Evolutionary conservation across 73 alveolate genomes (phyloP).

Genomic region (Uronychia setigera): DNA sequence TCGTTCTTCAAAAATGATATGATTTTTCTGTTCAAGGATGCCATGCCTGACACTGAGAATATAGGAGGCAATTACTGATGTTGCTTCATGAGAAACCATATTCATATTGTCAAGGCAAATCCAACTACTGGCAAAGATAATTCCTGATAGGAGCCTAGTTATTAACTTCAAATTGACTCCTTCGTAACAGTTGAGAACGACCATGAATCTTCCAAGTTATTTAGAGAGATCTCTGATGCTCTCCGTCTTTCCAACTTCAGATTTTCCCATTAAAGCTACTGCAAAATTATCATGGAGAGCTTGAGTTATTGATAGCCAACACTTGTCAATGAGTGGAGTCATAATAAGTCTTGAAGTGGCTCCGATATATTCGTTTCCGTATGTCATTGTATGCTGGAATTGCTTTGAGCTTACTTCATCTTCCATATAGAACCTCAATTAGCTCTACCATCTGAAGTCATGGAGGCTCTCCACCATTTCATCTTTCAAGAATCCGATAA

Average conservation of each 20-base stretch:
- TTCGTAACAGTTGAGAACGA: slow-evolving; percentile 83
- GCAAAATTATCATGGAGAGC: slow-evolving; percentile 80
- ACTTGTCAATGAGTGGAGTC: slow-evolving; percentile 94
- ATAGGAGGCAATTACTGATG: slow-evolving; percentile 97
- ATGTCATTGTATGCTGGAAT: slow-evolving; percentile 81
- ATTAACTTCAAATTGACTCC: slow-evolving; percentile 78
- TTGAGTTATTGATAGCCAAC: slow-evolving; percentile 89
- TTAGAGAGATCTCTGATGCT: slow-evolving; percentile 83
- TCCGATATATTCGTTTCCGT: slow-evolving; percentile 90
- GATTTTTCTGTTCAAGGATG: slow-evolving; percentile 81
- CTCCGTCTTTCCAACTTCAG: slow-evolving; percentile 94
- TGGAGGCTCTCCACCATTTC: slow-evolving; percentile 75
- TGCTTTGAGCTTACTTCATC: slow-evolving; percentile 72
- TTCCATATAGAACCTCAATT: slow-evolving; percentile 85
- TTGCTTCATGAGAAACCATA: slow-evolving; percentile 94
- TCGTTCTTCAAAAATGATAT: slow-evolving; percentile 91
- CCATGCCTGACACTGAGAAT: slow-evolving; percentile 94
- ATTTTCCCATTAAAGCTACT: slow-evolving; percentile 93
- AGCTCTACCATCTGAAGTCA: slow-evolving; percentile 97
- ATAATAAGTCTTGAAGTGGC: slow-evolving; percentile 86
- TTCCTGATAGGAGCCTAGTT: slow-evolving; percentile 79
- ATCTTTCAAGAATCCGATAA: slow-evolving; percentile 84
- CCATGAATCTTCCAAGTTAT: slow-evolving; percentile 81
- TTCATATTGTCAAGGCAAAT: slow-evolving; percentile 97
- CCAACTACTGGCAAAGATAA: slow-evolving; percentile 89